Base-by-base conservation (phyloP, 2,329 filamentous ascomycete genomes). In the Biscogniauxia marginata region DNA sequence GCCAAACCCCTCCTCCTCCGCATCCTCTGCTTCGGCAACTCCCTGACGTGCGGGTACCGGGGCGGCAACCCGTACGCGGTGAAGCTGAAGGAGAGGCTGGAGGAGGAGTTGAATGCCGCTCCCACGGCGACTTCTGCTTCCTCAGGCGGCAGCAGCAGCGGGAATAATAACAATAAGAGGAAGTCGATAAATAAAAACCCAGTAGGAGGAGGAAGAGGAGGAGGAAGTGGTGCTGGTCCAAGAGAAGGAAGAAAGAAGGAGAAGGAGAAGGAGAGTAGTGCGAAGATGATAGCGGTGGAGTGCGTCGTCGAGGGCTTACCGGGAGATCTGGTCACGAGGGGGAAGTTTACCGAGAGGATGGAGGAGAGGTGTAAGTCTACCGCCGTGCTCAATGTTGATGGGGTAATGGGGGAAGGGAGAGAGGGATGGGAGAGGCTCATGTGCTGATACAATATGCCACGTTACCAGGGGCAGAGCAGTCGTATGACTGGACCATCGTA, bases 21-120 rank as follows among this genome's bases (percentile, higher is more conserved):
- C 64, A 79, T 87, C 65, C 78, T 87, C 58, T 87, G 84, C 75
- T 84, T 87, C 70, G 85, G 85, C 69, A 79, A 87, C 76, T 86
- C 83, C 43, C 78, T 89, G 47, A 88, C 85, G 5, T 77, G 75
- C 11, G 86, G 86, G 45, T 86, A 75, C 67, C 69, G 68, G 24
- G 73, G 75, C 24, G 52, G 60, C 56, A 77, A 83, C 57, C 84
- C 86, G 0, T 89, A 88, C 72, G 75, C 77, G 5, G 64, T 69
- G 21, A 74, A 73, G 54, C 73, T 89, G 13, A 64, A 73, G 57
- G 66, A 77, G 52, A 75, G 75, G 56, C 74, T 86, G 30, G 67
- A 73, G 22, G 74, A 73, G 24, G 76, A 75, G 1, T 78, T 84
- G 49, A 75, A 77, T 3, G 63, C 67, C n/a, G 62, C 30, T n/a